phyloP scores from a whole-genome alignment of 257 asterid species.

The Hygrophila difformis region DNA sequence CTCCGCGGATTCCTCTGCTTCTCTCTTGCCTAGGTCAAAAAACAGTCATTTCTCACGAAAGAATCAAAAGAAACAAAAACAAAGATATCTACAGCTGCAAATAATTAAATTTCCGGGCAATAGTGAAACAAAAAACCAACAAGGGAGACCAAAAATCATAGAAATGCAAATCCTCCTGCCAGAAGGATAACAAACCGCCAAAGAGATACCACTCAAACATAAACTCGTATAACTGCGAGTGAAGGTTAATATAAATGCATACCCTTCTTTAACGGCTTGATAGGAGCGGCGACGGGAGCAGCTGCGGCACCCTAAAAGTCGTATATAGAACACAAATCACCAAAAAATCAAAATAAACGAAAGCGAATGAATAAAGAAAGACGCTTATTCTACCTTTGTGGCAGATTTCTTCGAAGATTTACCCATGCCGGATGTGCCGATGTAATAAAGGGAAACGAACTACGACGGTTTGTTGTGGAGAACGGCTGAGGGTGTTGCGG shows the following conservation, averaged over 20 bases:
- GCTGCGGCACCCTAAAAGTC: conserved; percentile 16
- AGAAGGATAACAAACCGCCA: no score
- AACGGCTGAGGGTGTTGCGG: no score
- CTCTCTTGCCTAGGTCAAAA: conserved; percentile 29
- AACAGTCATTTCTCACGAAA: neutral
- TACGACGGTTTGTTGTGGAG: neutral
- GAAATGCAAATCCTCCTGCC: no score
- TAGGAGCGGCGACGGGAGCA: conserved; percentile 23
- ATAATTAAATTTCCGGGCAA: no score
- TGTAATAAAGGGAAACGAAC: neutral
- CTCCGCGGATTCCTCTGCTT: conserved; percentile 24
- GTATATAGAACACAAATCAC: neutral
- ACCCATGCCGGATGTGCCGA: no score
- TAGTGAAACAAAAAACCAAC: no score
- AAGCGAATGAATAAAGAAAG: neutral
- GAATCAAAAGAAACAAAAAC: neutral
- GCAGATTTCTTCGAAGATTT: no score
- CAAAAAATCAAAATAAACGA: neutral
- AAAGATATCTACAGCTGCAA: neutral
- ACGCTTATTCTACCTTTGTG: no score
- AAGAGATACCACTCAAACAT: no score
- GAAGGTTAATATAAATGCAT: neutral
- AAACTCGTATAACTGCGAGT: no score
- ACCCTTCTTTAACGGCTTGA: conserved; percentile 27
- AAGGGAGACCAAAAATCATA: no score